Base-by-base conservation (phyloP, 2,329 filamentous ascomycete species). In the Aspergillus awamori region DNA sequence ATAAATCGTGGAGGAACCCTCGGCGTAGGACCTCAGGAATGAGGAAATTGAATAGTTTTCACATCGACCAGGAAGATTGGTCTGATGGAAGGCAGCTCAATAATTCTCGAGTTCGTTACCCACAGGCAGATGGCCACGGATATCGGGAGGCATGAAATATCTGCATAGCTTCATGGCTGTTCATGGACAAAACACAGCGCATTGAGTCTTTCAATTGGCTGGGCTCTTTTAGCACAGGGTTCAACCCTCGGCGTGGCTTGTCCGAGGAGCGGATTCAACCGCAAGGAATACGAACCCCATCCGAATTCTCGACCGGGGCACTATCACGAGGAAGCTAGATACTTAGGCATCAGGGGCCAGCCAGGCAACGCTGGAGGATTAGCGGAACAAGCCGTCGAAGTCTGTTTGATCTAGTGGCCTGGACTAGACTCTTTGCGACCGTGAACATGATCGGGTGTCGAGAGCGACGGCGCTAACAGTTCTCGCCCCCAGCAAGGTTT, bases 341-440 rank as follows among this genome's bases (percentile, higher is more conserved):
- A 36, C 33, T 51, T 51, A 51, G 47, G 47, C 47, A 30, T n/a
- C 47, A 17, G 47, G 47, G 17, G 47, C 47, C 11, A 51, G 17
- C n/a, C 47, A 51, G 47, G 47, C 47, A 51, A 28, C 47, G 17
- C 11, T 17, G 24, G 6, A 28, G 47, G 24, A 43, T 47, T 28
- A 20, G 22, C 53, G 53, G 41, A 45, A 56, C 39, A 33, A 24
- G 22, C 53, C 53, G 53, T 33, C 53, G 7, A 55, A 55, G 38
- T 55, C 24, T 55, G n/a, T 38, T 39, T 20, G 36, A 20, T 53
- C 38, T 41, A 55, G 53, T 24, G 22, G 4, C 26, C 13, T 36
- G 8, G n/a, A 56, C 38, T 43, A 56, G 33, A 36, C 33, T 36
- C 33, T 13, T 36, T 36, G 10, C 33, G 33, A 36, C 33, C 11